A percentile compares a stretch with the other conserved stretches of the same genome.
These are phyloP conservation scores for Gnaphalium uliginosum DNA, from an alignment of 129 eudicot species.

Conservation along the genomic window DNA sequence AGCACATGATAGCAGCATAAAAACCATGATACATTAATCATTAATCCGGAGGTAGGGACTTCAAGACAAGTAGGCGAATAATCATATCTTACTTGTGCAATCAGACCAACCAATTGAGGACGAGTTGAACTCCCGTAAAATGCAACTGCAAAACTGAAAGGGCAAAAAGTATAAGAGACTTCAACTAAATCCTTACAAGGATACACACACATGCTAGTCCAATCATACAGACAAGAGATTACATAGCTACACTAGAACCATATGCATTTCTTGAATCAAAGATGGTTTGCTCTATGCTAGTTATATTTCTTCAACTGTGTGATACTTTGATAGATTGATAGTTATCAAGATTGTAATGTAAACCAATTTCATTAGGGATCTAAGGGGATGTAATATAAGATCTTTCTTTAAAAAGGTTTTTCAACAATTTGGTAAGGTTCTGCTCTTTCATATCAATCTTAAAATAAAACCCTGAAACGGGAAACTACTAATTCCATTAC, in stretches of 20 bases:
- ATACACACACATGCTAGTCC: background rate
- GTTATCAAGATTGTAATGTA: background rate
- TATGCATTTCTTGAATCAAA: too few species aligned
- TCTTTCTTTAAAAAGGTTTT: background rate
- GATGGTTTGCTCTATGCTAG: too few species aligned
- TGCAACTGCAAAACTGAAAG: conserved; percentile 88
- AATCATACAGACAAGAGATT: background rate
- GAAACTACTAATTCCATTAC: conserved; percentile 17
- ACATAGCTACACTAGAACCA: background rate
- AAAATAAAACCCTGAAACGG: background rate
- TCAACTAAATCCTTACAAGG: conserved; percentile 1
- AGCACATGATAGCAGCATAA: background rate
- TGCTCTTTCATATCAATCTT: background rate
- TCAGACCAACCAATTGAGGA: conserved; percentile 87
- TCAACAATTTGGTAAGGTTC: too few species aligned
- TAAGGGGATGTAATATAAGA: background rate
- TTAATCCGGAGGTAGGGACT: background rate
- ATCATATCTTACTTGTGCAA: conserved; percentile 79
- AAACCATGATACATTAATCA: background rate
- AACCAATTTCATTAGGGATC: background rate
- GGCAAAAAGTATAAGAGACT: conserved; percentile 8
- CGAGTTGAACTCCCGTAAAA: conserved; percentile 74
- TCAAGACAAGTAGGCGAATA: background rate
- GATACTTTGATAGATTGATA: too few species aligned
- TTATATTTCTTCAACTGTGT: background rate